These are phyloP conservation scores for Cytospora schulzeri DNA, from an alignment of 2,329 filamentous ascomycete species.

Conservation along the genomic window DNA sequence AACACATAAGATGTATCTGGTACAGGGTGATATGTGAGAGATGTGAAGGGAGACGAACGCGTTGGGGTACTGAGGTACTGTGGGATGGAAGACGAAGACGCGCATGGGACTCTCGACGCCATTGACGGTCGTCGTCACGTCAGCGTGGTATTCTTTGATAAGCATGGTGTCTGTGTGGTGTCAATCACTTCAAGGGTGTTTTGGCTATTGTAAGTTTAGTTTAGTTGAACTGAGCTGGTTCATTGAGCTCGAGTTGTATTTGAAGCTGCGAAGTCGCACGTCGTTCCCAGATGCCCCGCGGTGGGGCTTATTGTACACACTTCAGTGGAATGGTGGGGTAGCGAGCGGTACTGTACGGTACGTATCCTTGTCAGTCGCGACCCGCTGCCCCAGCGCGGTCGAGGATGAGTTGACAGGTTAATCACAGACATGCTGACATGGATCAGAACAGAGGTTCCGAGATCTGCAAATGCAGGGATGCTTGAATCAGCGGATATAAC, in stretches of 20 bases:
- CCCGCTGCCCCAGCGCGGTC: too few species aligned
- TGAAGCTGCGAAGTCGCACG: neutral
- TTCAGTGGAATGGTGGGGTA: neutral
- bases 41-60: constrained; percentile 56
- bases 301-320: neutral
- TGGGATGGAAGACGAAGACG: constrained; percentile 86
- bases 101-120: constrained; percentile 59
- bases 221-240: neutral
- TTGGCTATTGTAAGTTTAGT: neutral
- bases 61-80: constrained; percentile 81
- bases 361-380: neutral
- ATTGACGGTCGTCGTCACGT: constrained; percentile 53
- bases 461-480: neutral
- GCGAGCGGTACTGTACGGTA: neutral
- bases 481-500: neutral
- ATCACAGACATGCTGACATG: neutral
- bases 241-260: neutral
- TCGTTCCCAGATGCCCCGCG: constrained; percentile 16
- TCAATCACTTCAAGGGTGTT: too few species aligned
- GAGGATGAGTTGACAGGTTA: too few species aligned
- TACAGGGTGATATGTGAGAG: neutral
- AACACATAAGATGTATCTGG: neutral
- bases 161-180: constrained; percentile 46
- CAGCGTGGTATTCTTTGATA: constrained; percentile 55
- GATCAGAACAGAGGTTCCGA: too few species aligned